These are phyloP conservation scores for Epichloe amarillans DNA, from an alignment of 2,329 filamentous ascomycete species.

Conservation along the genomic window DNA sequence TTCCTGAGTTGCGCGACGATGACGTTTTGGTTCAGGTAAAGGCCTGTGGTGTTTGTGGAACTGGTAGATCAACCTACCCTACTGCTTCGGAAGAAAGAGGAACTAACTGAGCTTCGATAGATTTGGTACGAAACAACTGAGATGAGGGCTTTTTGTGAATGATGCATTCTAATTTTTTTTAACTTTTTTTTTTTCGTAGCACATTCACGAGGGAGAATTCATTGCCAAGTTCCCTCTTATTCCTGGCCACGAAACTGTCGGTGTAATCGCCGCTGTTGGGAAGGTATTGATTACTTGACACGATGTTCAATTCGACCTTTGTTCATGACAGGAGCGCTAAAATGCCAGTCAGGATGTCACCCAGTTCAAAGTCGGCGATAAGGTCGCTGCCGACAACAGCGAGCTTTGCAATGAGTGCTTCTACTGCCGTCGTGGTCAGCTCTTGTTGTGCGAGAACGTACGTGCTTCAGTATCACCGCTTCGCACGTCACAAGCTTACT, in stretches of 20 bases:
- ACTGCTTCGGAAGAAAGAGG: background rate
- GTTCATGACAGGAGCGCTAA: background rate
- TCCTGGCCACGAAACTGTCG: slow-evolving; percentile 56
- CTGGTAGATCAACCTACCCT: slow-evolving; percentile 24
- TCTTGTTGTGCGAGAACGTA: slow-evolving; percentile 52
- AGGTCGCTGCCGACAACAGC: slow-evolving; percentile 50
- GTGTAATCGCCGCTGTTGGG: slow-evolving; percentile 46
- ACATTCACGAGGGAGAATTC: slow-evolving; percentile 59
- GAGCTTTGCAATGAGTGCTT: slow-evolving; percentile 60
- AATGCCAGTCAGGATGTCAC: slow-evolving; percentile 33
- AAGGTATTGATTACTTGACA: slow-evolving; percentile 14
- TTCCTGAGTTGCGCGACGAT: slow-evolving; percentile 45
- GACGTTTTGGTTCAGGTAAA: slow-evolving; percentile 55
- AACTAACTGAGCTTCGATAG: slow-evolving; percentile 14
- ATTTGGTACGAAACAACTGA: slow-evolving; percentile 18
- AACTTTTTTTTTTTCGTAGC: slow-evolving; percentile 14
- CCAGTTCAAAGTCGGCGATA: slow-evolving; percentile 46
- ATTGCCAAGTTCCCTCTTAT: slow-evolving; percentile 50
- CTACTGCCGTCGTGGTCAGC: slow-evolving; percentile 57
- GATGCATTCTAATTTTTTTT: background rate
- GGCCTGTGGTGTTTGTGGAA: slow-evolving; percentile 50
- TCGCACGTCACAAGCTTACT: background rate
- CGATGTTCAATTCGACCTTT: too few species aligned
- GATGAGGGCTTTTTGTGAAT: background rate
- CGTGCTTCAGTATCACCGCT: slow-evolving; percentile 3